Evolutionary conservation across 2,329 filamentous ascomycete genomes (phyloP).

Genomic region (Ceratocystis cacaofunesta): DNA sequence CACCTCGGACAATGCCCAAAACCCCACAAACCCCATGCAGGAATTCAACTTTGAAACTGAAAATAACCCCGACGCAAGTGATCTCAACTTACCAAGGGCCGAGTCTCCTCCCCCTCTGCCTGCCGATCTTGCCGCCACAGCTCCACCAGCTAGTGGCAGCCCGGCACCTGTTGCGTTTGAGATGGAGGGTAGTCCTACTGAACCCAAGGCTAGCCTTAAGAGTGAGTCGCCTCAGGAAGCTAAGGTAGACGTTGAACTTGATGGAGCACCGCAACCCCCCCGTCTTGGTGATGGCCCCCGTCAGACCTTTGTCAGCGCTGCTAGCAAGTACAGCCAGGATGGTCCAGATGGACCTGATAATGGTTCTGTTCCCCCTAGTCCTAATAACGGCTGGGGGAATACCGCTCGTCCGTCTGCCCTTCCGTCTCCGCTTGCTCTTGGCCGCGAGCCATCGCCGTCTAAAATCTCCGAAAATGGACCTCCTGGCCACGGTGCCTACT

Average conservation of each 20-base stretch:
- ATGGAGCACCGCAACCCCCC: conserved; percentile 60
- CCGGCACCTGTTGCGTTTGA: conserved; percentile 35
- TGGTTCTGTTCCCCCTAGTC: neutral
- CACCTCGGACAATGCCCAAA: conserved; percentile 19
- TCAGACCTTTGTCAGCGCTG: conserved; percentile 43
- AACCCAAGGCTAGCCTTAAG: neutral
- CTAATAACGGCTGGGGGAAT: conserved; percentile 17
- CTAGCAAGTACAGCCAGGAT: conserved; percentile 57
- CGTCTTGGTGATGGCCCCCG: conserved; percentile 7
- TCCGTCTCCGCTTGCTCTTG: conserved; percentile 26
- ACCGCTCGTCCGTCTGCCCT: conserved; percentile 26
- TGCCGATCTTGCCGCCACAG: conserved; percentile 39
- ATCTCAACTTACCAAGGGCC: conserved; percentile 35
- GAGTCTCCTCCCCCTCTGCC: conserved; percentile 50
- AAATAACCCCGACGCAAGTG: conserved; percentile 29
- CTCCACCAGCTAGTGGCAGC: conserved; percentile 21
- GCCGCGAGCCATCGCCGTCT: neutral
- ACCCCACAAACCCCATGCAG: conserved; percentile 5
- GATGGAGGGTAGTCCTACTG: conserved; percentile 49
- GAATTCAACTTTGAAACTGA: conserved; percentile 24
- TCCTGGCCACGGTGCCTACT: conserved; percentile 43
- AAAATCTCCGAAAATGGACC: conserved; percentile 19
- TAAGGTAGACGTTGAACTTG: conserved; percentile 45
- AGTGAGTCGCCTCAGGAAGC: neutral
- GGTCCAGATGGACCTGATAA: conserved; percentile 20